A percentile compares a stretch with the other conserved stretches of the same genome.
These are phyloP conservation scores for Fomes fomentarius DNA, from an alignment of 1,284 basidiomycete species.

Conservation along the genomic window DNA sequence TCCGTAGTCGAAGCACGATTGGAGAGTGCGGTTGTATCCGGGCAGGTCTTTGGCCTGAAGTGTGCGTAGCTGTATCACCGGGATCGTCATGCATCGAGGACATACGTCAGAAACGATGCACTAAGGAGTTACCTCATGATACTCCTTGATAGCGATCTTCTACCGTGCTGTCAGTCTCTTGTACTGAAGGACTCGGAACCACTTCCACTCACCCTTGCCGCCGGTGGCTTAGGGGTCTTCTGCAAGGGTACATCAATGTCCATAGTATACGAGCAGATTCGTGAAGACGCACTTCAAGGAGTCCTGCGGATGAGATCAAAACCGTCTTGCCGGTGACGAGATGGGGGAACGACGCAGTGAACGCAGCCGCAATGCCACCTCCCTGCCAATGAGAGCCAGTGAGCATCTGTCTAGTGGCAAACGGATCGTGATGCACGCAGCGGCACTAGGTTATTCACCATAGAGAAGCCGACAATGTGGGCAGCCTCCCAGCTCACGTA, in stretches of 20 bases:
- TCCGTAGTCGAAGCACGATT: conserved; percentile 26
- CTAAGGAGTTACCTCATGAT: no score
- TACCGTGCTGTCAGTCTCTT: no score
- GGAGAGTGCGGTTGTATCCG: conserved; percentile 25
- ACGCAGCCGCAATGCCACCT: conserved; percentile 70
- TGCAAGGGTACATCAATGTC: not conserved
- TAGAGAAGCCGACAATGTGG: conserved; percentile 69
- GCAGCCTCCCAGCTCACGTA: conserved; percentile 71
- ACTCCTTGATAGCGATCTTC: no score
- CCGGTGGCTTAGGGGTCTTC: not conserved
- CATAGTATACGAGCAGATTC: not conserved
- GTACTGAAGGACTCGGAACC: not conserved
- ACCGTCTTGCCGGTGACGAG: conserved; percentile 65
- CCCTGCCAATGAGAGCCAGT: conserved; percentile 52
- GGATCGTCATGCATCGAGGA: no score
- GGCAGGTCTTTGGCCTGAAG: conserved; percentile 26
- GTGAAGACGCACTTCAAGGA: conserved; percentile 53
- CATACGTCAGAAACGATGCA: no score
- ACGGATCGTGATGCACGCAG: no score
- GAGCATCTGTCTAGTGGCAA: not conserved
- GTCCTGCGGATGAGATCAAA: conserved; percentile 67
- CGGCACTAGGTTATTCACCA: no score
- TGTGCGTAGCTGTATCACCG: conserved; percentile 22
- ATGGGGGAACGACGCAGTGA: conserved; percentile 66
- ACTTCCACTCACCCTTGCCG: no score